phyloP scores from a whole-genome alignment of 257 asterid species.

The Agastache rugosa region DNA sequence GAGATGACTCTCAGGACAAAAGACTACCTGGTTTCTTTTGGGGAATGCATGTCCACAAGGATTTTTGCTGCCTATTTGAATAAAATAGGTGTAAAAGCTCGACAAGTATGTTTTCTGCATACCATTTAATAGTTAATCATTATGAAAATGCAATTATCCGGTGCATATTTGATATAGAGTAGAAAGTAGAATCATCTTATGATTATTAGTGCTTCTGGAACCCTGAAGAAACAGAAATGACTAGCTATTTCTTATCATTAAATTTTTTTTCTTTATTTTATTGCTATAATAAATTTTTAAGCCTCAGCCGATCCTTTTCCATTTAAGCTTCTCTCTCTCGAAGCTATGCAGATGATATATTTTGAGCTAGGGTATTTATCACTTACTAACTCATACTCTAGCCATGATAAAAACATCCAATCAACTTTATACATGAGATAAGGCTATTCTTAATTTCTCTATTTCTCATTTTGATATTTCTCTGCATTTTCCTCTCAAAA shows the following conservation, averaged over 20 bases:
- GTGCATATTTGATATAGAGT: not conserved
- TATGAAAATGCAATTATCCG: not conserved
- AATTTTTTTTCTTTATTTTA: not conserved
- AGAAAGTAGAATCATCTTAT: conserved; percentile 12
- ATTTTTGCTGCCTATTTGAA: conserved; percentile 82
- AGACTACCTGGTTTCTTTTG: conserved; percentile 86
- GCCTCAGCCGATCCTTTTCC: not conserved
- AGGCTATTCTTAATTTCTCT: not conserved
- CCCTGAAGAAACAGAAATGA: not conserved
- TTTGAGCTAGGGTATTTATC: not conserved
- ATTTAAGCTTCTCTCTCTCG: not conserved
- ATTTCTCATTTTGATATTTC: not conserved
- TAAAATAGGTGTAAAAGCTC: conserved; percentile 74
- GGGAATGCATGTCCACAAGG: conserved; percentile 97
- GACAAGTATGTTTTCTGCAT: conserved; percentile 60
- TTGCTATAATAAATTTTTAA: not conserved
- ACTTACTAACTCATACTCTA: not conserved
- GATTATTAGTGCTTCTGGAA: not conserved
- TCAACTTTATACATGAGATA: not conserved
- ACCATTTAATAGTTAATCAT: conserved; percentile 12
- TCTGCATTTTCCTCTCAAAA: conserved; percentile 12
- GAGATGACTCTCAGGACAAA: conserved; percentile 81
- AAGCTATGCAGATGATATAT: not conserved
- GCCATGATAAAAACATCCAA: not conserved
- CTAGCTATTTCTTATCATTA: not conserved